Conservation (phyloP, 2,329 filamentous ascomycete species). For the Penicillium sclerotigenum region DNA sequence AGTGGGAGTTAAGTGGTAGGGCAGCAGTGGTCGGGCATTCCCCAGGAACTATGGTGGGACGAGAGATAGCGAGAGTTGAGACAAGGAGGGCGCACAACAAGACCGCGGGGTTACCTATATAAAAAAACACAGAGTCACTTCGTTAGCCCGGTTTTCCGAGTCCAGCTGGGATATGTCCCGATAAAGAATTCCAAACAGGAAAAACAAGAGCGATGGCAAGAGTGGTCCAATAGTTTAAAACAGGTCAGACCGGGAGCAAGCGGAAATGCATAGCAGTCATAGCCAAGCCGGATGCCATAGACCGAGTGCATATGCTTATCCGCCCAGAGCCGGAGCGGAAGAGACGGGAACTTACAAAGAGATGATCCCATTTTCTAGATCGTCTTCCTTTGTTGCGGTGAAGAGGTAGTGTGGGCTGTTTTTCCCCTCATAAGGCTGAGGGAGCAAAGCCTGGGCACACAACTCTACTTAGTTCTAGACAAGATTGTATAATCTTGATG, state of each 20-base stretch:
- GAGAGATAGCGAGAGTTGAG: conserved; percentile 14
- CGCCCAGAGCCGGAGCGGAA: conserved; percentile 25
- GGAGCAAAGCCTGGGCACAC: not conserved
- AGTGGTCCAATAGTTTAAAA: conserved; percentile 5
- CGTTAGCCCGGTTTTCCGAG: conserved; percentile 10
- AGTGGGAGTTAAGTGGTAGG: conserved; percentile 8
- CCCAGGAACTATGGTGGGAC: conserved; percentile 15
- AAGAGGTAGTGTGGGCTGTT: not conserved
- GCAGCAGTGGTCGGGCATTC: conserved; percentile 14
- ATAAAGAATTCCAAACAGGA: not conserved
- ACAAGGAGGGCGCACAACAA: conserved; percentile 12
- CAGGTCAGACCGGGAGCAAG: conserved; percentile 28
- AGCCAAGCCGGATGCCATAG: conserved; percentile 27
- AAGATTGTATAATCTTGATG: too few relatives aligned
- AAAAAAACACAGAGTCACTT: conserved; percentile 1
- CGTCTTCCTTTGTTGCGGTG: conserved; percentile 8
- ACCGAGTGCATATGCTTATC: conserved; percentile 18
- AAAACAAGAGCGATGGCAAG: conserved; percentile 5
- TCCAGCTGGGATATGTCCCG: conserved; percentile 3
- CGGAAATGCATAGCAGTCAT: conserved; percentile 21
- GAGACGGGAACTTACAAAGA: conserved; percentile 19
- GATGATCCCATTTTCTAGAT: conserved; percentile 22
- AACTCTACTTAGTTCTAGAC: not conserved
- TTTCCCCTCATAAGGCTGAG: not conserved
- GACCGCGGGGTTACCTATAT: conserved; percentile 14